These are phyloP conservation scores for Themeda triandra DNA, from an alignment of 176 grass and related monocot species.

Conservation along the genomic window DNA sequence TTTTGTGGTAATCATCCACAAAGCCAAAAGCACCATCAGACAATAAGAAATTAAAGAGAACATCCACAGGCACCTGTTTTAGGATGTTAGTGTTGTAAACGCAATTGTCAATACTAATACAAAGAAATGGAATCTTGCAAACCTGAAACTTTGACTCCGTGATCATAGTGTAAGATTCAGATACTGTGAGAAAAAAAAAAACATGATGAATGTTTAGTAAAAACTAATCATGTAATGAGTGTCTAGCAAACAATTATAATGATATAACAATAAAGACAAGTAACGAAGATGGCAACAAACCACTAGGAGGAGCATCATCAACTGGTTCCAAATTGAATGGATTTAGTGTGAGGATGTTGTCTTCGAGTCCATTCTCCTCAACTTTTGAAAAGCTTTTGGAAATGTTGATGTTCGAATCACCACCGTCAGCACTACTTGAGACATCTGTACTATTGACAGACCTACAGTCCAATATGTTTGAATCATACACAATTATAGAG, in stretches of 20 bases:
- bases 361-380: slow-evolving; percentile 45
- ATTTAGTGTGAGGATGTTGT: slow-evolving; percentile 33
- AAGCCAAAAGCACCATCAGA: slow-evolving; percentile 73
- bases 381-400: slow-evolving; percentile 49
- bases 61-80: slow-evolving; percentile 69
- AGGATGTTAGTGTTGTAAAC: slow-evolving; percentile 18
- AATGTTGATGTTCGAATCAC: slow-evolving; percentile 38
- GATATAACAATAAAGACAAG: neutral
- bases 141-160: slow-evolving; percentile 80
- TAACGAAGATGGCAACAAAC: slow-evolving; percentile 40
- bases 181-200: slow-evolving; percentile 56
- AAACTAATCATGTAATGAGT: slow-evolving; percentile 24
- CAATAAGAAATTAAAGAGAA: slow-evolving; percentile 65
- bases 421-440: slow-evolving; percentile 30
- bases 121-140: slow-evolving; percentile 26
- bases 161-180: slow-evolving; percentile 66
- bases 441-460: slow-evolving; percentile 39
- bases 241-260: slow-evolving; percentile 2
- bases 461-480: slow-evolving; percentile 41
- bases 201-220: slow-evolving; percentile 1
- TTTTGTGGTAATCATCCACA: slow-evolving; percentile 83
- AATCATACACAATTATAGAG: slow-evolving; percentile 42
- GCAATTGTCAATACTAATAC: slow-evolving; percentile 17
- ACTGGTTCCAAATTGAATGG: slow-evolving; percentile 47
- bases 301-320: slow-evolving; percentile 72